Percentiles rank a stretch among this genome's conserved stretches.
Conservation (phyloP, 345 rosid species). For the Citrus mangshanensis region DNA sequence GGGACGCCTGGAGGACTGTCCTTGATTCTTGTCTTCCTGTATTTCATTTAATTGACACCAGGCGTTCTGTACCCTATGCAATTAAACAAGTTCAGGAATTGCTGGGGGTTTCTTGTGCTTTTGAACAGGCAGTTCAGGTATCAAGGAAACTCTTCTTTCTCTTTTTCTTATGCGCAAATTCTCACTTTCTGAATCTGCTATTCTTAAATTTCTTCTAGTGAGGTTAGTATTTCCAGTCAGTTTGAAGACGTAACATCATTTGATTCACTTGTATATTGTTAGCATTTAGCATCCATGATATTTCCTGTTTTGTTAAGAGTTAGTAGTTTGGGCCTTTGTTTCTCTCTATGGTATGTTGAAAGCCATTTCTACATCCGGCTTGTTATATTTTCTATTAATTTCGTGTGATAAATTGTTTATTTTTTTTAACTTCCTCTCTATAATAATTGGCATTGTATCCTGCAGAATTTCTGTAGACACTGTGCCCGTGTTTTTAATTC, state of each 20-base stretch:
- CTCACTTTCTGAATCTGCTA: no score
- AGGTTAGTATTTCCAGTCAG: background rate
- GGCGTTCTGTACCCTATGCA: constrained; percentile 81
- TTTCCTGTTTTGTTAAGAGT: background rate
- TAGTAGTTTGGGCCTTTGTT: background rate
- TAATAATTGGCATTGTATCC: background rate
- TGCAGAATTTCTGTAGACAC: background rate
- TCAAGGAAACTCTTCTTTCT: background rate
- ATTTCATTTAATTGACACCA: constrained; percentile 69
- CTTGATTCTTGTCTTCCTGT: constrained; percentile 89
- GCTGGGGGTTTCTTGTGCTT: constrained; percentile 87
- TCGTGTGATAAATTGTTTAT: background rate
- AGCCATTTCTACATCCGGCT: background rate
- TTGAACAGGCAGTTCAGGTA: constrained; percentile 95
- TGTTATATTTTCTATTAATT: background rate
- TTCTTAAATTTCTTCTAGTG: background rate
- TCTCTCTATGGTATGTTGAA: background rate
- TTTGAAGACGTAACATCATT: background rate
- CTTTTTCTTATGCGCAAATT: background rate
- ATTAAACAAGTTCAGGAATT: constrained; percentile 85
- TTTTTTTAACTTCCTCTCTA: background rate
- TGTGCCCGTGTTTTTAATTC: background rate
- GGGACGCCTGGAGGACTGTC: constrained; percentile 95
- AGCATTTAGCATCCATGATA: background rate
- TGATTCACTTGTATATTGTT: background rate